Base-by-base conservation (phyloP, 306 rosid genomes). In the Canavalia gladiata region DNA sequence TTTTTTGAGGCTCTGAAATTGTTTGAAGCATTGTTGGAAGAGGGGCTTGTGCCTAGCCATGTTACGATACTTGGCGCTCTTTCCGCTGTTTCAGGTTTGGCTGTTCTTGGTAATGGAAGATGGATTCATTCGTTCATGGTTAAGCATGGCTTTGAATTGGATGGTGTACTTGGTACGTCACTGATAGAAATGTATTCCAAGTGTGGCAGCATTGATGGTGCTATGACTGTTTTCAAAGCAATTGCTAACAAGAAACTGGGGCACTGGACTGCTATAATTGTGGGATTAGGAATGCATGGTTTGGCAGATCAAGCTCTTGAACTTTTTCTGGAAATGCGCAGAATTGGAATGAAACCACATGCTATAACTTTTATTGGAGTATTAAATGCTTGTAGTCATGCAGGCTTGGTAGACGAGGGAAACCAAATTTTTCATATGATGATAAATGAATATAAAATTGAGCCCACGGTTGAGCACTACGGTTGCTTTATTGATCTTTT, bases 211-310 rank as follows among this genome's bases (percentile, higher is more conserved):
- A 58, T 88, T 34, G 85, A 85, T 77, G 82, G 75, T 77, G 87
- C 96, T 59, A 12, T 88, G 50, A 12, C 73, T 18, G 84, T 83
- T 46, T 88, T 85, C 76, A 64, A 75, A 37, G 49, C 74, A 74
- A 79, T 89, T 55, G 25, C 72, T 30, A 52, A 75, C 55, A 89
- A 86, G 88, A 89, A 89, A 50, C 29, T 91, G 68, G 90, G 88
- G 76, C 93, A 91, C 55, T 91, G 92, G 90, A 87, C 87, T 4
- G 85, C 87, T 37, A 82, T 85, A 71, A 87, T 88, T 67, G 88
- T 86, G 49, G 94, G 92, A 35, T 74, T 88, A 47, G 90, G 93
- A 85, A 85, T 87, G 87, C 90, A 91, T 72, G 92, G 92, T 41
- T 79, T 86, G 87, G 90, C 88, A 6, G 83, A 84, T 37, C 70